Conservation (phyloP, 805 yeast genomes). For the Priceomyces melissophilus region DNA sequence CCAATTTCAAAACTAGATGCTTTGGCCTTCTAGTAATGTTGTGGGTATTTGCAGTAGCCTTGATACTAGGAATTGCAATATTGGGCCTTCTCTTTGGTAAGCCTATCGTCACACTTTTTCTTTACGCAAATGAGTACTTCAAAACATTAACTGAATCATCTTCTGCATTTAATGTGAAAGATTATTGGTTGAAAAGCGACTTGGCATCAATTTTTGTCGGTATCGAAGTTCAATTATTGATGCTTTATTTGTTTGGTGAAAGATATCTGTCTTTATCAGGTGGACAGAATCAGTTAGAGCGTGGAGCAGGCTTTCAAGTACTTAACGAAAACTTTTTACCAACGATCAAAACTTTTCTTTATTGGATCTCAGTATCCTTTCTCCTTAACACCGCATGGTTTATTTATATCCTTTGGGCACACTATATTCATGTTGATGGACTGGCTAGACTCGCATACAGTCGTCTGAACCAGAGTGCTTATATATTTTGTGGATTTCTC, state of each 20-base stretch:
- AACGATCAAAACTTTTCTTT: too few relatives aligned
- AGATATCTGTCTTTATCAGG: constrained; percentile 2
- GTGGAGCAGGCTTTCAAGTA: constrained; percentile 2
- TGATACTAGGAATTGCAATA: constrained; percentile 20
- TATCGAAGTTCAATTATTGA: constrained; percentile 10
- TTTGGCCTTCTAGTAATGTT: constrained; percentile 42
- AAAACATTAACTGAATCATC: neutral
- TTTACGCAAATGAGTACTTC: constrained; percentile 1
- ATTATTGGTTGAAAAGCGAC: constrained; percentile 20
- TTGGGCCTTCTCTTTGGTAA: constrained; percentile 28
- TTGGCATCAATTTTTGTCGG: constrained; percentile 18
- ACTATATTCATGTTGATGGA: constrained; percentile 18
- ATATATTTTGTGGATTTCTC: constrained; percentile 7
- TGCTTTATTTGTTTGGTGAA: constrained; percentile 10
- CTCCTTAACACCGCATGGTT: constrained; percentile 10
- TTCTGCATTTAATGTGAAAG: neutral
- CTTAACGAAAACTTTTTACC: constrained; percentile 4
- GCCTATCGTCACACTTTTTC: constrained; percentile 13
- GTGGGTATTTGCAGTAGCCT: constrained; percentile 44
- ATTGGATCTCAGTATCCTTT: neutral
- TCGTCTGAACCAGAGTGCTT: constrained; percentile 1
- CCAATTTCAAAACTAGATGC: constrained; percentile 62
- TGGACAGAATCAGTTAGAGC: constrained; percentile 13
- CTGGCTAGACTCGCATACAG: constrained; percentile 12
- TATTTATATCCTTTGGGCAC: constrained; percentile 18